Evolutionary conservation across 2,329 filamentous ascomycete genomes (phyloP).

Genomic region (Fusarium tupiense): DNA sequence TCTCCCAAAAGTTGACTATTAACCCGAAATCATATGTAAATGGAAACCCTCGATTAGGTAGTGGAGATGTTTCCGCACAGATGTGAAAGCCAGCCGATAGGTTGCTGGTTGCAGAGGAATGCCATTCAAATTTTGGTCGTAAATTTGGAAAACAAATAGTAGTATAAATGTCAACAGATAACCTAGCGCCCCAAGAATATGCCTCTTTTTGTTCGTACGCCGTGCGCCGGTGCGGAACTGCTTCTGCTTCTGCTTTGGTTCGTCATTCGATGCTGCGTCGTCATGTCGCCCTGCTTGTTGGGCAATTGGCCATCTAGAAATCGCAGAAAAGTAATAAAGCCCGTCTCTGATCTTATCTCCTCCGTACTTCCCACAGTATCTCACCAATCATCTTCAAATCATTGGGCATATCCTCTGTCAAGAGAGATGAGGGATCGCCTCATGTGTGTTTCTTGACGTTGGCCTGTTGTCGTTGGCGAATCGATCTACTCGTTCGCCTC

Average conservation of each 20-base stretch:
- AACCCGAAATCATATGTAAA: neutral
- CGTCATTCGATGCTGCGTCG: conserved; percentile 48
- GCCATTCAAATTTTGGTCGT: conserved; percentile 32
- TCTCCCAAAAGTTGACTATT: neutral
- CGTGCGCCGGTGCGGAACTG: conserved; percentile 52
- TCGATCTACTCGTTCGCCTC: conserved; percentile 24
- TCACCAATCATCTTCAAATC: conserved; percentile 39
- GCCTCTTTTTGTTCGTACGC: conserved; percentile 52
- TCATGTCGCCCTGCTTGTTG: conserved; percentile 43
- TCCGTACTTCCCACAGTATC: conserved; percentile 36
- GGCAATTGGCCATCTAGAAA: conserved; percentile 42
- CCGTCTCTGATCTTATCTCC: conserved; percentile 25
- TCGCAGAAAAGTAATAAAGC: conserved; percentile 41
- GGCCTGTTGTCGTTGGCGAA: conserved; percentile 26
- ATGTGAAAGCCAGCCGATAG: neutral
- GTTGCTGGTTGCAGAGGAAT: conserved; percentile 13
- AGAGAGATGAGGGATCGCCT: conserved; percentile 38
- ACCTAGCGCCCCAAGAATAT: conserved; percentile 52
- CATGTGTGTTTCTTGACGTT: conserved; percentile 31
- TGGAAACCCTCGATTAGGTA: neutral
- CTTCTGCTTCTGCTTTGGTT: conserved; percentile 46
- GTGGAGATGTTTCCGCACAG: conserved; percentile 6
- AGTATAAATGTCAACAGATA: conserved; percentile 49
- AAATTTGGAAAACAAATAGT: conserved; percentile 39
- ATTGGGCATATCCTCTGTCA: conserved; percentile 34